These are phyloP conservation scores for Candida michaelii DNA, from an alignment of 805 yeast genomes.

Conservation along the genomic window DNA sequence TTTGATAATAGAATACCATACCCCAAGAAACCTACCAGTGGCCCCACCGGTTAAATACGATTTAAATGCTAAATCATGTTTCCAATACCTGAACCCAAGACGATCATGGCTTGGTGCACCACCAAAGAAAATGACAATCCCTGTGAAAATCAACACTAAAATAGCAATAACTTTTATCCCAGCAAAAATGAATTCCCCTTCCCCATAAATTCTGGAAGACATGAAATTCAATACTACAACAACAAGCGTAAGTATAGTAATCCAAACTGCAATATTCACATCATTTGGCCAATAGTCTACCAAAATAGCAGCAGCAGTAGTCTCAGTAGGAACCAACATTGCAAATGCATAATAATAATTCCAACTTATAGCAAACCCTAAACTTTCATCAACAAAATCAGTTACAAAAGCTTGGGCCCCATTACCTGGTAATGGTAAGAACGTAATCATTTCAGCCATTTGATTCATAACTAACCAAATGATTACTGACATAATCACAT, in stretches of 20 bases:
- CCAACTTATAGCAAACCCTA: conserved; percentile 35
- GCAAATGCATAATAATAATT: conserved; percentile 35
- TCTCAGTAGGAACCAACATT: conserved; percentile 35
- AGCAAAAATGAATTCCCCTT: conserved; percentile 62
- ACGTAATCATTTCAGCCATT: conserved; percentile 35
- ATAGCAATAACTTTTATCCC: conserved; percentile 61
- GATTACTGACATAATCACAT: conserved; percentile 23
- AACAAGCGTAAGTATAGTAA: conserved; percentile 42
- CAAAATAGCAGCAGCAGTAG: conserved; percentile 36
- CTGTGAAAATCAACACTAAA: conserved; percentile 59
- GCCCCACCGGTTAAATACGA: conserved; percentile 48
- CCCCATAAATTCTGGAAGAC: conserved; percentile 53
- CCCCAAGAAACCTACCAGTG: conserved; percentile 63
- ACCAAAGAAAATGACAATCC: conserved; percentile 67
- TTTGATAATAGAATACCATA: conserved; percentile 61
- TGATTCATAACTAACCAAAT: conserved; percentile 32
- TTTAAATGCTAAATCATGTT: conserved; percentile 37
- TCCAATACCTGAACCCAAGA: conserved; percentile 70
- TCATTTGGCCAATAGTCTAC: conserved; percentile 32
- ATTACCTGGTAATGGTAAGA: conserved; percentile 35
- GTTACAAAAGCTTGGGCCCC: conserved; percentile 33
- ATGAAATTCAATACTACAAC: conserved; percentile 41
- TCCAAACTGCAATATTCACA: conserved; percentile 40
- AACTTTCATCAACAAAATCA: conserved; percentile 27
- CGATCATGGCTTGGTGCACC: conserved; percentile 77